Percentiles rank a stretch among this genome's conserved stretches.
These are phyloP conservation scores for Abelmoschus esculentus DNA, from an alignment of 345 rosid species.

Conservation along the genomic window DNA sequence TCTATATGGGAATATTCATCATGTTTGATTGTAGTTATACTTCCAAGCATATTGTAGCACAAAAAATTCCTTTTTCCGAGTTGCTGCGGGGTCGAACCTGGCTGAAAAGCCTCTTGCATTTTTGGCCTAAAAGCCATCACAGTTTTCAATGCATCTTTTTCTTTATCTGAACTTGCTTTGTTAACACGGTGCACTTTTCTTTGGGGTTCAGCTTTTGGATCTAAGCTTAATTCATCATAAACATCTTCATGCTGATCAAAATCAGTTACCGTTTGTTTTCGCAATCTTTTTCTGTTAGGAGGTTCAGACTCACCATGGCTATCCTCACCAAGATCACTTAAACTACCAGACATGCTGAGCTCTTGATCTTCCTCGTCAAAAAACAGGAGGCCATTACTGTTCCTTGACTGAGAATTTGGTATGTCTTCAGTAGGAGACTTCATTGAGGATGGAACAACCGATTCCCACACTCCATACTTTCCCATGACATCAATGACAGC, in stretches of 20 bases:
- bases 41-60: conserved; percentile 93
- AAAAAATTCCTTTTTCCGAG: conserved; percentile 71
- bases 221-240: conserved; percentile 36
- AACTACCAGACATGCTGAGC: conserved; percentile 46
- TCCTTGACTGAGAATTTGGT: conserved; percentile 49
- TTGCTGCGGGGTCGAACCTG: conserved; percentile 70
- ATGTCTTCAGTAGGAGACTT: conserved; percentile 70
- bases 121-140: conserved; percentile 35
- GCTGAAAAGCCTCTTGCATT: conserved; percentile 92
- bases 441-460: conserved; percentile 89
- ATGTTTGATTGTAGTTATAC: conserved; percentile 75
- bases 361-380: conserved; percentile 67
- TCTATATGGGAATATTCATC: conserved; percentile 93
- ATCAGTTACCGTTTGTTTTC: conserved; percentile 42
- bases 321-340: conserved; percentile 62
- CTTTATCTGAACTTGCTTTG: conserved; percentile 37
- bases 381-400: conserved; percentile 59
- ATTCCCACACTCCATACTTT: conserved; percentile 84
- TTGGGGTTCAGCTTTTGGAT: conserved; percentile 26
- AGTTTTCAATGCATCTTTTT: conserved; percentile 32
- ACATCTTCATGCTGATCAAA: conserved; percentile 42
- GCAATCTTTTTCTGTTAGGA: conserved; percentile 54
- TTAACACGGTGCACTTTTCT: conserved; percentile 26
- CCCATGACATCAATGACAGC: conserved; percentile 77
- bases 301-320: conserved; percentile 54